Base-by-base conservation (phyloP, 1,284 basidiomycete genomes). In the Boletellus sp. region DNA sequence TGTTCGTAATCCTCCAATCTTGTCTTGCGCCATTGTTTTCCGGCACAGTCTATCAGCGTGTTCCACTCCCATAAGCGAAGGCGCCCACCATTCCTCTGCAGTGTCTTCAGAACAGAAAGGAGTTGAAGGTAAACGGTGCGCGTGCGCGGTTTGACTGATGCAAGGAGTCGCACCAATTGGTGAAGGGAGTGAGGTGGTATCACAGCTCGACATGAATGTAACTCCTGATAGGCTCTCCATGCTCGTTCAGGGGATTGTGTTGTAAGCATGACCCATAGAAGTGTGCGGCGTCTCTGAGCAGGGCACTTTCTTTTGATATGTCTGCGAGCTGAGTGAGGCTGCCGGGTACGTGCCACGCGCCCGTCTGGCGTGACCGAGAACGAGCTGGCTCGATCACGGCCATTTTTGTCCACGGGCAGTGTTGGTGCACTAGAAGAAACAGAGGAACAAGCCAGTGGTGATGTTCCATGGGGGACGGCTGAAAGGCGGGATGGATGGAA, bases 11-110 rank as follows among this genome's bases (percentile, higher is more conserved):
- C 80, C 45, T 74, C 73, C 37, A 70, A 52, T 23, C 70, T 67
- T 29, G 76, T 76, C 58, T 73, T 79, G 49, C 84, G 73, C 69
- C 76, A 79, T 1, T 84, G 83, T 50, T 74, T 77, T n/a, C 81
- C 85, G 0, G 82, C 79, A 60, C 71, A 73, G 56, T 85, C 73
- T 49, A 89, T 77, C 35, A 91, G 72, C 7, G 78, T 69, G 59
- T 89, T 90, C 84, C 87, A 89, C 61, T 89, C 78, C 73, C 78
- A 79, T 13, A 70, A 54, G 49, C 73, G 69, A 29, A 87, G 61
- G 10, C 50, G 67, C 22, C 78, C 82, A 7, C 77, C 80, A 11
- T 68, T 67, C 21, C 66, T 67, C 47, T 75, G 77, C 33, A 88
- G 67, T 26, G 71, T 73, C 34, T 73, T 74, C 49, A 88, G 57